A percentile compares a stretch with the other conserved stretches of the same genome.
These are phyloP conservation scores for Podospora fimiseda DNA, from an alignment of 495 filamentous ascomycete genomes.

Conservation along the genomic window DNA sequence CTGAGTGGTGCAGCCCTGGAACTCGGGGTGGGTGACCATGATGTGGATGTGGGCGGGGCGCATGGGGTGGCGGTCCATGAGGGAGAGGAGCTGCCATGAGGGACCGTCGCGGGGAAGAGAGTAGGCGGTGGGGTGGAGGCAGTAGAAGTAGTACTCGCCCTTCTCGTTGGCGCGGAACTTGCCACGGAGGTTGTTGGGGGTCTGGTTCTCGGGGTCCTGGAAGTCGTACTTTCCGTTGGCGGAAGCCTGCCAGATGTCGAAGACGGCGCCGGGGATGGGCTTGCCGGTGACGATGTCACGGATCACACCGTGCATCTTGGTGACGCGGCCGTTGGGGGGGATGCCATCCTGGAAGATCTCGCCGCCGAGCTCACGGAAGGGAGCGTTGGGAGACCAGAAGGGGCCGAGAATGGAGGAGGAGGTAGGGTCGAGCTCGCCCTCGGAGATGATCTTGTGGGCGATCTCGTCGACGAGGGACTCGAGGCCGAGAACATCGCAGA, in stretches of 20 bases:
- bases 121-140: slow-evolving; percentile 76
- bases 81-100: slow-evolving; percentile 58
- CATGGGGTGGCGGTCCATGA: slow-evolving; percentile 77
- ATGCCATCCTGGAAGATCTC: slow-evolving; percentile 64
- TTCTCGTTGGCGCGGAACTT: slow-evolving; percentile 74
- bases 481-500: slow-evolving; percentile 74
- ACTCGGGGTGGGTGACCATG: slow-evolving; percentile 53
- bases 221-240: slow-evolving; percentile 86
- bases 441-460: slow-evolving; percentile 70
- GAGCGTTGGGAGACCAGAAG: slow-evolving; percentile 81
- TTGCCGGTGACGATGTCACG: slow-evolving; percentile 65
- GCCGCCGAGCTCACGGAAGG: slow-evolving; percentile 65
- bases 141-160: slow-evolving; percentile 74
- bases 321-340: slow-evolving; percentile 53
- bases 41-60: slow-evolving; percentile 82
- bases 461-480: slow-evolving; percentile 84
- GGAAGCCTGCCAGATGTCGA: slow-evolving; percentile 83
- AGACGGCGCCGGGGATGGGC: slow-evolving; percentile 62
- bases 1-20: slow-evolving; percentile 67
- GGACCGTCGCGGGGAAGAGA: slow-evolving; percentile 70
- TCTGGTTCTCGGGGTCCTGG: slow-evolving; percentile 72
- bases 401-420: slow-evolving; percentile 79
- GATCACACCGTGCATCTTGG: slow-evolving; percentile 70
- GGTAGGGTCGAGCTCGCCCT: slow-evolving; percentile 63
- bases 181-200: slow-evolving; percentile 74